A percentile compares a stretch with the other conserved stretches of the same genome.
These are phyloP conservation scores for Alternaria gaisen DNA, from an alignment of 2,329 filamentous ascomycete species.

Conservation along the genomic window DNA sequence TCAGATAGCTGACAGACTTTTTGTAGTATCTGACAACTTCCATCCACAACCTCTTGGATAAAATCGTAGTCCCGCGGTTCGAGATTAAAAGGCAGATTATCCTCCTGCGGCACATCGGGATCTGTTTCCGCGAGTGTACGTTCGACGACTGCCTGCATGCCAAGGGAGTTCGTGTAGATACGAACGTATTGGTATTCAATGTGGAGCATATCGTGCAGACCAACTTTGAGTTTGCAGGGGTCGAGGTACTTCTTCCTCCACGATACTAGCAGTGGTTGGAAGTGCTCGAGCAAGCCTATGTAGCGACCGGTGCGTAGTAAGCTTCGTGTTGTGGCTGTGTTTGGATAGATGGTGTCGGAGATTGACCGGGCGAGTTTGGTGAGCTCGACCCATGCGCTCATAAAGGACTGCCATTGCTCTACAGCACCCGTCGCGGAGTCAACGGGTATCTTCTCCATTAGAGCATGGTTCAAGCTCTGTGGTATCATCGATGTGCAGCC, in stretches of 20 bases:
- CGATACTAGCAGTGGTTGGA: slow-evolving; percentile 52
- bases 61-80: slow-evolving; percentile 63
- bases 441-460: slow-evolving; percentile 53
- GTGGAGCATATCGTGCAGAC: slow-evolving; percentile 59
- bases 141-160: slow-evolving; percentile 66
- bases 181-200: slow-evolving; percentile 61
- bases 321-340: slow-evolving; percentile 51
- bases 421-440: slow-evolving; percentile 48
- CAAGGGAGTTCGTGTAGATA: slow-evolving; percentile 58
- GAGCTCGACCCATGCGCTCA: slow-evolving; percentile 60
- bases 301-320: slow-evolving; percentile 60
- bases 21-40: slow-evolving; percentile 61
- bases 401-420: slow-evolving; percentile 61
- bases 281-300: slow-evolving; percentile 59
- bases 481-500: slow-evolving; percentile 63
- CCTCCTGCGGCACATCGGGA: slow-evolving; percentile 48
- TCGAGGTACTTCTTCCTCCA: slow-evolving; percentile 54
- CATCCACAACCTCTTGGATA: slow-evolving; percentile 65
- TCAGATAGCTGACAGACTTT: slow-evolving; percentile 61
- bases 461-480: slow-evolving; percentile 52
- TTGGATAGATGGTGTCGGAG: slow-evolving; percentile 63
- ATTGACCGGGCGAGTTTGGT: slow-evolving; percentile 60
- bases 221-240: slow-evolving; percentile 48
- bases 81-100: slow-evolving; percentile 55
- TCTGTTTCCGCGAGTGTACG: slow-evolving; percentile 57